Percentiles rank a stretch among this genome's conserved stretches.
Evolutionary conservation across 192 early-diverging fungal species (phyloP).

Genomic region (Rhizophagus sp.): DNA sequence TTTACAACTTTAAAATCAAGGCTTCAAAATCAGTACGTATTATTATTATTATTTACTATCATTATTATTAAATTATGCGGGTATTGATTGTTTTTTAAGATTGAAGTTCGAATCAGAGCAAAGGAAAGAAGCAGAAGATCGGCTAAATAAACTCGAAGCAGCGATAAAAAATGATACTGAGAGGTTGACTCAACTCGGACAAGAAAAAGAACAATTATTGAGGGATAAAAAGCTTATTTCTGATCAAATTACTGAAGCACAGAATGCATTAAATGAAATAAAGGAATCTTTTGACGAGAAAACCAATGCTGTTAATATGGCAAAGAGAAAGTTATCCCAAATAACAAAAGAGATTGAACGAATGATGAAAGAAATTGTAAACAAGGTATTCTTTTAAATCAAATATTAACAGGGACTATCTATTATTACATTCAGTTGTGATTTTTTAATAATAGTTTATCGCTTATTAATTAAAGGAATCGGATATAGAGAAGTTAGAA

Average conservation of each 20-base stretch:
- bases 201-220: slow-evolving; percentile 38
- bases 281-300: slow-evolving; percentile 55
- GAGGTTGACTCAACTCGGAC: slow-evolving; percentile 42
- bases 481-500: slow-evolving; percentile 76
- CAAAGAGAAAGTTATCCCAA: slow-evolving; percentile 56
- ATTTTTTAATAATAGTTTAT: background rate
- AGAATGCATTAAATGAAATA: slow-evolving; percentile 50
- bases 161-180: slow-evolving; percentile 44
- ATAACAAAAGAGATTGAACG: slow-evolving; percentile 72
- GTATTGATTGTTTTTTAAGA: slow-evolving; percentile 16
- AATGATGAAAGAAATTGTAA: slow-evolving; percentile 58
- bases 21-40: slow-evolving; percentile 63
- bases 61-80: too few species aligned
- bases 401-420: background rate
- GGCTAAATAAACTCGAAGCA: slow-evolving; percentile 57
- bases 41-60: background rate
- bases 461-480: slow-evolving; percentile 43
- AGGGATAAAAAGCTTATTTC: slow-evolving; percentile 48
- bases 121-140: slow-evolving; percentile 58
- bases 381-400: slow-evolving; percentile 37
- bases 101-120: slow-evolving; percentile 77
- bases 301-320: slow-evolving; percentile 53
- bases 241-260: slow-evolving; percentile 52
- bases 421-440: background rate
- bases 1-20: slow-evolving; percentile 79